These are phyloP conservation scores for Candida coquimbonensis DNA, from an alignment of 805 yeast genomes.

Conservation along the genomic window DNA sequence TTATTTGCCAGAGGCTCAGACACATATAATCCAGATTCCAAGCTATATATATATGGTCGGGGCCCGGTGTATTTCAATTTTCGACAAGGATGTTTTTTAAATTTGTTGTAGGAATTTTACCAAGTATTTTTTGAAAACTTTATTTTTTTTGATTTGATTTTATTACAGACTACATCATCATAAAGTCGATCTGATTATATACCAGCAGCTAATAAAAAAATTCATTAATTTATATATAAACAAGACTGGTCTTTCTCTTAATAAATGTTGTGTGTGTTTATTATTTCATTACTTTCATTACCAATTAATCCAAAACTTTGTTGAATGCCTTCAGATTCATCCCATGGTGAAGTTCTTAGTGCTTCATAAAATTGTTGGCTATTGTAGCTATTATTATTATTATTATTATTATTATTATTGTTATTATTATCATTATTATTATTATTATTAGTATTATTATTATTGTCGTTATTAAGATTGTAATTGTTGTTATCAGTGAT, in stretches of 20 bases:
- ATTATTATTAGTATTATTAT: background rate
- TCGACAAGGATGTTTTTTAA: too few species aligned
- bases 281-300: constrained; percentile 4
- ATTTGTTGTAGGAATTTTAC: too few species aligned
- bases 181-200: too few species aligned
- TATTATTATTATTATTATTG: background rate
- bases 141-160: too few species aligned
- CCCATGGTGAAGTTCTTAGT: constrained; percentile 17
- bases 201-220: too few species aligned
- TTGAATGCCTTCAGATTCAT: constrained; percentile 2
- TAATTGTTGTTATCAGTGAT: background rate
- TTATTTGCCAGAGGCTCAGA: too few species aligned
- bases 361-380: constrained; percentile 9
- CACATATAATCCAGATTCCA: too few species aligned
- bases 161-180: too few species aligned
- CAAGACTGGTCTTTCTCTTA: background rate
- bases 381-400: background rate
- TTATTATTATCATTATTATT: background rate
- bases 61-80: too few species aligned
- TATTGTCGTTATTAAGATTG: background rate
- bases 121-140: too few species aligned
- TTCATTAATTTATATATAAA: background rate
- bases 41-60: too few species aligned
- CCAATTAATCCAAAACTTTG: constrained; percentile 3
- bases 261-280: background rate